phyloP scores from a whole-genome alignment of 148 eudicot genomes.

The Diospyros kaki region DNA sequence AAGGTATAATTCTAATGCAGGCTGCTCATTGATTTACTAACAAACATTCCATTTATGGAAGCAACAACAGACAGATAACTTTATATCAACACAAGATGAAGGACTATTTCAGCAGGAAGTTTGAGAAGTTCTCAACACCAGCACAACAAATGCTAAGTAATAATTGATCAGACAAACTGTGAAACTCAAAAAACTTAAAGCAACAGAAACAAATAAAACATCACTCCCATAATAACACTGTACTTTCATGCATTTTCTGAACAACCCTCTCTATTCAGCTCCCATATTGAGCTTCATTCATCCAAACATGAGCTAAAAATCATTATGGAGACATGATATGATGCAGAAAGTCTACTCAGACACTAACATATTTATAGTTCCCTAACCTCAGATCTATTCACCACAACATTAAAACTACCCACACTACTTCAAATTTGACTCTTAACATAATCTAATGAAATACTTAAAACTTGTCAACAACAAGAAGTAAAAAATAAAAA shows the following conservation, averaged over 20 bases:
- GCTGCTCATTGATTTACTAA: neutral
- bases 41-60: neutral
- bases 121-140: neutral
- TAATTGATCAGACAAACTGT: neutral
- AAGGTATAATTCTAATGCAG: neutral
- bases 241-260: neutral
- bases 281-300: neutral
- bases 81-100: neutral
- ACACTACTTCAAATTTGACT: neutral
- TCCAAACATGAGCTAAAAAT: no score
- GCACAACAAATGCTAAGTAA: neutral
- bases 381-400: neutral
- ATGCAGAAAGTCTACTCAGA: neutral
- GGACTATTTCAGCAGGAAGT: neutral
- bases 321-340: neutral
- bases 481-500: neutral
- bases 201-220: neutral
- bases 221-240: neutral
- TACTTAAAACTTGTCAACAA: neutral
- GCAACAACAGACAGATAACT: neutral
- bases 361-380: neutral
- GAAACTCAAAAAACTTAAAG: neutral
- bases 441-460: neutral
- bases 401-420: neutral
- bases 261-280: neutral